phyloP scores from a whole-genome alignment of 1,284 basidiomycete genomes.

The Sporisorium graminicola region DNA sequence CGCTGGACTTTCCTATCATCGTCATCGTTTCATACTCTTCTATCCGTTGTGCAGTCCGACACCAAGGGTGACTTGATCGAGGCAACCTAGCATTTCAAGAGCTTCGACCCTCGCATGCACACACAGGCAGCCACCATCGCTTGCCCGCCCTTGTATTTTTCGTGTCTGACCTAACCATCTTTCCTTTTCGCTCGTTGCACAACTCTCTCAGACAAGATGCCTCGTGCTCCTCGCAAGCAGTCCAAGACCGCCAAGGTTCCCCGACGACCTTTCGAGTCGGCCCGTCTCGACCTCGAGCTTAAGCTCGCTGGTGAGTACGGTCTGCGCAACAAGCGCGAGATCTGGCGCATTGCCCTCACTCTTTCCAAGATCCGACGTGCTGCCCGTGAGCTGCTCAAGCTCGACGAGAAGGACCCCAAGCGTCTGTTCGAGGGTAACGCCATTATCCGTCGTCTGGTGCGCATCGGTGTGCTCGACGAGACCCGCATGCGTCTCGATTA shows the following conservation, averaged over 20 bases:
- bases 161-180: conserved; percentile 14
- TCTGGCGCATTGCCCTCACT: conserved; percentile 96
- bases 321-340: conserved; percentile 99
- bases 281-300: conserved; percentile 98
- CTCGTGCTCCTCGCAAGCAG: conserved; percentile 67
- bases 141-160: conserved; percentile 51
- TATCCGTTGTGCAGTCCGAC: conserved; percentile 25
- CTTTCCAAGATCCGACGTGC: conserved; percentile 99
- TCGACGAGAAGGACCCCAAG: conserved; percentile 99
- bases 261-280: conserved; percentile 95
- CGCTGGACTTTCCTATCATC: conserved; percentile 18
- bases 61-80: conserved; percentile 58
- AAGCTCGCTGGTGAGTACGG: conserved; percentile 99
- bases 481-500: conserved; percentile 90
- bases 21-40: conserved; percentile 25
- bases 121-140: conserved; percentile 33
- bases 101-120: conserved; percentile 57
- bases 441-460: conserved; percentile 97
- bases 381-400: conserved; percentile 99
- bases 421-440: conserved; percentile 99
- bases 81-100: conserved; percentile 58
- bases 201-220: conserved; percentile 50
- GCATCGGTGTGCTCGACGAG: conserved; percentile 99
- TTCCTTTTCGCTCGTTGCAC: background rate
- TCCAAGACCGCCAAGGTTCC: conserved; percentile 78